Base-by-base conservation (phyloP, 805 yeast genomes). In the Kodamaea neixiangensis region DNA sequence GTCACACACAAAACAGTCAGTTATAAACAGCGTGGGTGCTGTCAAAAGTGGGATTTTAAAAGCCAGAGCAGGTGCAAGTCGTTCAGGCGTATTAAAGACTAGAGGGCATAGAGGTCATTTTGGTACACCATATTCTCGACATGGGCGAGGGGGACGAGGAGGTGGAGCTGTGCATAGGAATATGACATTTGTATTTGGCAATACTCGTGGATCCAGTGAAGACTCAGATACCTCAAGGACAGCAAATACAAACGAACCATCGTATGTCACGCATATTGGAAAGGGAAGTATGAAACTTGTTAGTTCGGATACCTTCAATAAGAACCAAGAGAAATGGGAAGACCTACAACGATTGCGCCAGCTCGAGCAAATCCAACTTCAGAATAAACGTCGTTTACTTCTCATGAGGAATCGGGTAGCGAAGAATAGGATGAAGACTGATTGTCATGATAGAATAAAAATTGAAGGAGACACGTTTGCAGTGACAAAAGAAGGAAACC, bases 381-480 rank as follows among this genome's bases (percentile, higher is more conserved):
- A 63, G 61, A 39, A 47, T 22, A 46, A 50, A 15, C 61, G 60
- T 48, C 54, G 59, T 29, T 61, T 64, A 22, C 33, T 29, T 21
- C 31, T 18, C 9, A 14, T 31, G 13, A 47, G 14, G 35, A 29
- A 43, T 11, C 29, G 48, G 58, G 64, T 66, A 14, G 48, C 60
- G 13, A 57, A 52, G 48, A 71, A 76, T 48, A 66, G 68, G 51
- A 60, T 61, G 5, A 66, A 68, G 46, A 69, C 75, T 40, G 80
- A 75, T 46, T 61, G 64, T 51, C 73, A 76, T 48, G 86, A 83
- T 56, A 67, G 84, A 37, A 56, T 75, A 7, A 46, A 58, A 11
- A 66, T 81, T 9, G 69, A 72, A 29, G 76, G 75, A 3, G 68
- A 68, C n/a, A 61, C 64, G 29, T 82, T 71, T 62, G 81, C 82